phyloP scores from a whole-genome alignment of 1,139 yeast genomes.

The Blastobotrys petasosporus region DNA sequence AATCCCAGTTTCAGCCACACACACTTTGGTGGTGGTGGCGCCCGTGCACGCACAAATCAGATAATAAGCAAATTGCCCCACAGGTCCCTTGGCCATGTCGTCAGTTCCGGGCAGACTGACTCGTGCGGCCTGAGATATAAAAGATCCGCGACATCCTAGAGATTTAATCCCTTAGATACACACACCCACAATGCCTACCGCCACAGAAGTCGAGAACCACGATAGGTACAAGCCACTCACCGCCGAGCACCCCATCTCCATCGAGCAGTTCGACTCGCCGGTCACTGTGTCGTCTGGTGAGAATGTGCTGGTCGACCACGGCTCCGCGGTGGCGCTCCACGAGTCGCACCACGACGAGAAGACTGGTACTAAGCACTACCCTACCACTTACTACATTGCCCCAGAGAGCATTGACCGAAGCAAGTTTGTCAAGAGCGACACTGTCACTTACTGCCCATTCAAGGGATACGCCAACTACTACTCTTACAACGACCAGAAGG shows the following conservation, averaged over 20 bases:
- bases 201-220: no score
- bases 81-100: no score
- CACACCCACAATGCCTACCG: no score
- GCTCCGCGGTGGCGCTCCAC: conserved; percentile 4
- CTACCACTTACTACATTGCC: conserved; percentile 12
- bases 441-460: conserved; percentile 16
- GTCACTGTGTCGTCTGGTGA: background rate
- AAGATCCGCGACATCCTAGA: no score
- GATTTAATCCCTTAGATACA: no score
- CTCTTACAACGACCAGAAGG: conserved; percentile 9
- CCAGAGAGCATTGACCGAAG: conserved; percentile 13
- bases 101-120: no score
- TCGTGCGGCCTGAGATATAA: no score
- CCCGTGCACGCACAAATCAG: no score
- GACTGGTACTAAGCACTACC: conserved; percentile 9
- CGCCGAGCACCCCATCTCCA: conserved; percentile 2
- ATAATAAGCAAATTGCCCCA: no score
- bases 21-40: no score
- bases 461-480: conserved; percentile 17
- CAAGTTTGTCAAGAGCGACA: conserved; percentile 12
- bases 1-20: no score
- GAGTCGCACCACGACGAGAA: conserved; percentile 7
- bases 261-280: background rate
- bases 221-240: background rate
- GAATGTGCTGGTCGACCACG: background rate